A percentile compares a stretch with the other conserved stretches of the same genome.
These are phyloP conservation scores for Coriaria nepalensis DNA, from an alignment of 306 rosid species.

Conservation along the genomic window DNA sequence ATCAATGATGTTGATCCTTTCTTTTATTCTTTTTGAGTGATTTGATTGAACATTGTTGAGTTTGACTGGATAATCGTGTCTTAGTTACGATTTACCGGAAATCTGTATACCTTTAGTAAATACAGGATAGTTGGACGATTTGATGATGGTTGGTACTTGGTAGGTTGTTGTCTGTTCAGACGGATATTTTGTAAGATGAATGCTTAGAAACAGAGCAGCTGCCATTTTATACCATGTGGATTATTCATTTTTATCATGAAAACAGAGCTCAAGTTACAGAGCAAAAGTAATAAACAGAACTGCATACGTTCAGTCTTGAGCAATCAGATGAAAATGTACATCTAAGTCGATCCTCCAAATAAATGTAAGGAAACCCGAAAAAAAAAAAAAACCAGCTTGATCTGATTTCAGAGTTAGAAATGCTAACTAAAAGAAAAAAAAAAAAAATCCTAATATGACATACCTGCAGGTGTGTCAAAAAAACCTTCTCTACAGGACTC, in stretches of 20 bases:
- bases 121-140: not conserved
- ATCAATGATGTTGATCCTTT: constrained; percentile 21
- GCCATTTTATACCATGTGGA: too few relatives aligned
- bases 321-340: constrained; percentile 68
- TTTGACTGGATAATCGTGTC: too few relatives aligned
- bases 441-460: not conserved
- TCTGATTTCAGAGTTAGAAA: constrained; percentile 49
- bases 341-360: constrained; percentile 28
- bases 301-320: constrained; percentile 5
- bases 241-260: too few relatives aligned
- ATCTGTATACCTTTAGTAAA: too few relatives aligned
- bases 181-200: not conserved
- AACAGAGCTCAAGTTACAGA: too few relatives aligned
- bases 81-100: too few relatives aligned
- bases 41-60: constrained; percentile 1
- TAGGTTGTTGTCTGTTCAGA: constrained; percentile 1
- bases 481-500: constrained; percentile 20
- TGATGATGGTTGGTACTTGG: not conserved
- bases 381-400: constrained; percentile 21
- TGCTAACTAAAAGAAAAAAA: constrained; percentile 20
- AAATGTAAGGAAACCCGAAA: constrained; percentile 13
- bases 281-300: too few relatives aligned
- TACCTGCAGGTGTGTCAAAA: constrained; percentile 40
- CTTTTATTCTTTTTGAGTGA: constrained; percentile 24
- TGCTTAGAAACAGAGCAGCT: too few relatives aligned